Percentiles rank a stretch among this genome's conserved stretches.
phyloP scores from a whole-genome alignment of 2,329 filamentous ascomycete species.

The Alternaria sp. region DNA sequence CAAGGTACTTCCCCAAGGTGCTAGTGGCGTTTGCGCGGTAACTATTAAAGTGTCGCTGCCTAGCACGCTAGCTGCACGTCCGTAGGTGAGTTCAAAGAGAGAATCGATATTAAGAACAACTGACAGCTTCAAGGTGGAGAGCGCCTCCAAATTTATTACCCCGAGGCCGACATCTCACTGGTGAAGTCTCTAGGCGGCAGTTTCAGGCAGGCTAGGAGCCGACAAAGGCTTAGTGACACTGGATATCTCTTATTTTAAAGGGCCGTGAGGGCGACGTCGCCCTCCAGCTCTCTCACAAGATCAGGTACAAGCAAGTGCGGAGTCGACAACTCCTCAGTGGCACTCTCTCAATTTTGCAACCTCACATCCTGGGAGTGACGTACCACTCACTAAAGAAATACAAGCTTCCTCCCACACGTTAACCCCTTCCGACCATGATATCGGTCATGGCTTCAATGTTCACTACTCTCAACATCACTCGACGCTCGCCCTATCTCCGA shows the following conservation, averaged over 20 bases:
- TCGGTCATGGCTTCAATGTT: neutral
- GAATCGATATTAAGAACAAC: no score
- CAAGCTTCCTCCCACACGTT: neutral
- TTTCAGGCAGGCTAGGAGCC: neutral
- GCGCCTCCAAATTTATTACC: no score
- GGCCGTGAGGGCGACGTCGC: neutral
- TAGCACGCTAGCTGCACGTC: no score
- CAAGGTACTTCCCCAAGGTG: no score
- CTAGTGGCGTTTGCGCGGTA: no score
- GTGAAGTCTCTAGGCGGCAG: neutral
- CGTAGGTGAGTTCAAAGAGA: no score
- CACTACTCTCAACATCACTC: neutral
- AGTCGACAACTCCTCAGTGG: neutral
- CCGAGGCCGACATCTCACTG: neutral
- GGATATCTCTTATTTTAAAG: rapidly evolving
- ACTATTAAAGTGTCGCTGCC: no score
- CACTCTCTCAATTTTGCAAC: rapidly evolving
- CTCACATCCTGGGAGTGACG: neutral
- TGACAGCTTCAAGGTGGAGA: no score
- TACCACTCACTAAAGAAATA: neutral
- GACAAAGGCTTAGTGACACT: neutral
- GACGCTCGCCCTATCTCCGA: neutral
- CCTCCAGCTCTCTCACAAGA: neutral
- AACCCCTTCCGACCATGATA: no score
- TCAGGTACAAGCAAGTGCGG: neutral